Evolutionary conservation across 2,329 filamentous ascomycete species (phyloP).

Genomic region (Beauveria pseudobassiana): DNA sequence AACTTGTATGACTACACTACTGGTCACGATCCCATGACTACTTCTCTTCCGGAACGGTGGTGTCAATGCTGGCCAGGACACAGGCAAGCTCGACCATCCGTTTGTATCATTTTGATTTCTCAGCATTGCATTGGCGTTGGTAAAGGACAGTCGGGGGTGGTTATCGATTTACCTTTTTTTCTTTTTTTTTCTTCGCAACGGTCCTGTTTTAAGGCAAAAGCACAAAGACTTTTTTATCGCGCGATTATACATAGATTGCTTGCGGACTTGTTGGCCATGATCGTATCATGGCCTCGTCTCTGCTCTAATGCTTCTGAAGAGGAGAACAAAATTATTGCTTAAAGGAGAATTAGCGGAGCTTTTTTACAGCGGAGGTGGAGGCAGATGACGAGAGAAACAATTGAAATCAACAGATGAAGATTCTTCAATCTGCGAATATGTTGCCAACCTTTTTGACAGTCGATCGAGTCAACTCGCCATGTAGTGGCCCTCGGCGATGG

Average conservation of each 20-base stretch:
- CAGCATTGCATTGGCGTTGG: slow-evolving; percentile 56
- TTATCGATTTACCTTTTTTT: slow-evolving; percentile 19
- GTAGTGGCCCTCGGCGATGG: background rate
- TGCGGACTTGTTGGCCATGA: slow-evolving; percentile 17
- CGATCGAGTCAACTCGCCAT: background rate
- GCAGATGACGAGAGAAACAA: background rate
- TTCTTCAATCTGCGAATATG: background rate
- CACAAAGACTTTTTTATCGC: slow-evolving; percentile 29
- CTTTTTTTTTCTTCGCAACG: slow-evolving; percentile 21
- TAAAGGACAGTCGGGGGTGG: slow-evolving; percentile 25
- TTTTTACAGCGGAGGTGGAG: slow-evolving; percentile 2
- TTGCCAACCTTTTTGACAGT: background rate
- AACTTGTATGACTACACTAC: slow-evolving; percentile 36
- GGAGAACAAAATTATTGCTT: slow-evolving; percentile 17
- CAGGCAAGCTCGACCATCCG: slow-evolving; percentile 16
- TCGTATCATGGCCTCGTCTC: slow-evolving; percentile 7
- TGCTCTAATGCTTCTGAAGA: slow-evolving; percentile 24
- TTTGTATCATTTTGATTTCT: slow-evolving; percentile 32
- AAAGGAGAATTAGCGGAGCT: slow-evolving; percentile 12
- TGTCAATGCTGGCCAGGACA: slow-evolving; percentile 19
- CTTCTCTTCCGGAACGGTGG: slow-evolving; percentile 21
- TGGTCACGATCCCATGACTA: slow-evolving; percentile 40
- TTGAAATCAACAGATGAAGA: background rate
- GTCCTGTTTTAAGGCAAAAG: slow-evolving; percentile 25
- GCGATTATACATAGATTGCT: slow-evolving; percentile 35